Base-by-base conservation (phyloP, 805 yeast genomes). In the Cephaloascus fragrans region DNA sequence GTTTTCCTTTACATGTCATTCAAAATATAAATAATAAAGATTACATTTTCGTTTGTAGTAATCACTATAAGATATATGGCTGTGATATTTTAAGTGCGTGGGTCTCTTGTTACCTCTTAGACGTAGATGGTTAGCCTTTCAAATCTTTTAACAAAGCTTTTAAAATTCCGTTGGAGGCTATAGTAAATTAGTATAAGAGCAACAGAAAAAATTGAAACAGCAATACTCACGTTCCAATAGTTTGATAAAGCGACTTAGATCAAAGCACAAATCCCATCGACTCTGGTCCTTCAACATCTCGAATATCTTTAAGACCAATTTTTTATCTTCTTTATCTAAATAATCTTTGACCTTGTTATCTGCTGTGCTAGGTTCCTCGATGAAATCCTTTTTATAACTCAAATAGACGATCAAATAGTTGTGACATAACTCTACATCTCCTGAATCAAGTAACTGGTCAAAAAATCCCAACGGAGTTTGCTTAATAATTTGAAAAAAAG, bases 231-330 rank as follows among this genome's bases (percentile, higher is more conserved):
- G 69, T 41, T 67, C 77, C 28, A 75, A 58, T 15, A 75, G 49
- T 47, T 75, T 75, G 39, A 75, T 64, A 46, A 72, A 75, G 37
- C 80, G 57, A 39, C 77, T 62, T 40, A 75, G 54, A 45, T 75
- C 80, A 50, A 72, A 73, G 33, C 77, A 68, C 49, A 75, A 70
- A 35, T 71, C 77, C 64, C 72, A 75, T 38, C 54, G 55, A 40
- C 63, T 59, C n/a, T 60, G 58, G 5, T 51, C 49, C 29, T 57
- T 57, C 37, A 75, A 56, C 54, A 69, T 66, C 38, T 56, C 52
- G 34, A 75, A 56, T 12, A 74, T 71, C 38, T 65, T 54, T 26
- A 64, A 47, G 17, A 73, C 65, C 39, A 73, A 56, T 9, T 48
- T 47, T 23, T 62, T 55, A 48, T 75, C 80, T 5, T 55, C 48